Conservation (phyloP, 2,329 filamentous ascomycete species). For the Epichloe aotearoae region DNA sequence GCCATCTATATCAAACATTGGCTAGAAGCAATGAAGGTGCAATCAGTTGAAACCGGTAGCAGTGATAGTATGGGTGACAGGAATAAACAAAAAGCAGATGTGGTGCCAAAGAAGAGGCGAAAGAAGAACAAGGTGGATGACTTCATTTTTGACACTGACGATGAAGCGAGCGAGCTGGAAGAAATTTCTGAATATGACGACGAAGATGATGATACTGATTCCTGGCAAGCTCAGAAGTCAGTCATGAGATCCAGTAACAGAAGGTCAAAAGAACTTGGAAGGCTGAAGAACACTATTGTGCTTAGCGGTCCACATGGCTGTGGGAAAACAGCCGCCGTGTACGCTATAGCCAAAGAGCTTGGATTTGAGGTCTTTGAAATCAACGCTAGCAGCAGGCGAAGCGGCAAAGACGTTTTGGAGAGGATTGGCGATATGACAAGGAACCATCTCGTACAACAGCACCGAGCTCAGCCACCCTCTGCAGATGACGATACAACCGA, state of each 20-base stretch:
- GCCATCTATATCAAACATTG: constrained; percentile 62
- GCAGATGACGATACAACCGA: constrained; percentile 14
- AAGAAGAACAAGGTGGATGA: constrained; percentile 64
- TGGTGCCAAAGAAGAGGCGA: constrained; percentile 43
- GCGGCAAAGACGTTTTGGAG: constrained; percentile 80
- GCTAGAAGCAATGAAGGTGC: constrained; percentile 63
- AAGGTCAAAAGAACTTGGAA: constrained; percentile 29
- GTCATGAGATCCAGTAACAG: constrained; percentile 35
- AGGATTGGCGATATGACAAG: constrained; percentile 92
- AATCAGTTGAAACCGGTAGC: constrained; percentile 55
- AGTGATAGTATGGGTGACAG: constrained; percentile 19
- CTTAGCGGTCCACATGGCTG: constrained; percentile 81
- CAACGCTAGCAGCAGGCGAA: constrained; percentile 69
- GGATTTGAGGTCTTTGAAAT: constrained; percentile 94
- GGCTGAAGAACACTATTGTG: constrained; percentile 63
- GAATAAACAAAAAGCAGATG: constrained; percentile 16
- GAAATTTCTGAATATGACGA: constrained; percentile 52
- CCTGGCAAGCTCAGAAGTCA: constrained; percentile 33
- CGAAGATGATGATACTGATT: constrained; percentile 32
- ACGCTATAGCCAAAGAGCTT: constrained; percentile 83
- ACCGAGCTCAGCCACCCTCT: constrained; percentile 21
- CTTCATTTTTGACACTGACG: constrained; percentile 68
- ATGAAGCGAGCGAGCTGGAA: constrained; percentile 57
- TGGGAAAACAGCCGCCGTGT: constrained; percentile 86
- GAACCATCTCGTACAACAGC: constrained; percentile 69